phyloP scores from a whole-genome alignment of 352 stramenopile genomes.

The Globisporangium heterothallicum region DNA sequence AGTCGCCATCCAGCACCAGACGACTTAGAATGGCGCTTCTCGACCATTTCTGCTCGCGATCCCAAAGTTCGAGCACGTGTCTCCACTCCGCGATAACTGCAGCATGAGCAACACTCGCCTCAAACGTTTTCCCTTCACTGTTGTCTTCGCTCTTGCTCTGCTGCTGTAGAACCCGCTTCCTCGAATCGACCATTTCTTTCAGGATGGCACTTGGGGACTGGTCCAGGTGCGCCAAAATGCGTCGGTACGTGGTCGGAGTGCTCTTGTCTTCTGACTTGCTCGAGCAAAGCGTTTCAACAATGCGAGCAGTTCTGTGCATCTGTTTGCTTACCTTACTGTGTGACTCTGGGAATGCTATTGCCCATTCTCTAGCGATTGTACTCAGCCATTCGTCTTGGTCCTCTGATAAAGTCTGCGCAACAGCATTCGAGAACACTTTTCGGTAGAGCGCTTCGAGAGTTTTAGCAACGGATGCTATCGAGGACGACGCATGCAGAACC shows the following conservation, averaged over 20 bases:
- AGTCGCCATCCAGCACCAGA: slow-evolving; percentile 6
- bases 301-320: neutral
- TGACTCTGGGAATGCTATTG: slow-evolving; percentile 2
- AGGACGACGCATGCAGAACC: neutral
- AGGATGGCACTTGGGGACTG: slow-evolving; percentile 30
- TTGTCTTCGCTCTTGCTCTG: neutral
- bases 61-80: slow-evolving; percentile 15
- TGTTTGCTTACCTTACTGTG: slow-evolving; percentile 4
- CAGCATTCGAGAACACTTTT: slow-evolving; percentile 2
- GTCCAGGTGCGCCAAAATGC: slow-evolving; percentile 20
- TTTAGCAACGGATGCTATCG: neutral
- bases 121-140: neutral
- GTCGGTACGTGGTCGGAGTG: slow-evolving; percentile 12
- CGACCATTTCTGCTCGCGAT: slow-evolving; percentile 26
- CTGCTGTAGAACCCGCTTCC: neutral
- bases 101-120: neutral
- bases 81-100: slow-evolving; percentile 26
- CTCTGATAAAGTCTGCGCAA: neutral
- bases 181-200: slow-evolving; percentile 17
- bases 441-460: slow-evolving; percentile 5
- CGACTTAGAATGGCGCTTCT: slow-evolving; percentile 36
- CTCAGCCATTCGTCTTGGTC: neutral
- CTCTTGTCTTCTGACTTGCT: neutral
- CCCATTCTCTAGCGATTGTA: slow-evolving; percentile 3
- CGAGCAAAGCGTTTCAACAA: slow-evolving; percentile 2